These are phyloP conservation scores for Hyphopichia burtonii DNA, from an alignment of 1,139 yeast genomes.

Conservation along the genomic window DNA sequence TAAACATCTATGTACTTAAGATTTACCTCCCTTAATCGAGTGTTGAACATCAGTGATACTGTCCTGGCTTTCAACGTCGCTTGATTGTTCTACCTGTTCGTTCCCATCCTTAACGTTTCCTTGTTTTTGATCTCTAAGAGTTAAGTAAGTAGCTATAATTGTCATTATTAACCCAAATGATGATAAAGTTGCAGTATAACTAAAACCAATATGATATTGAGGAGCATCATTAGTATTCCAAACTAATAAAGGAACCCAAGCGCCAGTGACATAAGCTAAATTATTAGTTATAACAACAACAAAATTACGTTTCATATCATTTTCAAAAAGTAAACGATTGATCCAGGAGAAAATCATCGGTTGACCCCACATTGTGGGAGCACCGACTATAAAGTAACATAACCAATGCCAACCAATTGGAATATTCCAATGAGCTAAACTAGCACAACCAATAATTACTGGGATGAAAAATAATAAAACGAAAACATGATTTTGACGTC, in stretches of 20 bases:
- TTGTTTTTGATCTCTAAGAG: slow-evolving; percentile 25
- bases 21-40: too few relatives aligned
- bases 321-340: slow-evolving; percentile 42
- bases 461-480: slow-evolving; percentile 35
- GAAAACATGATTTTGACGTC: slow-evolving; percentile 36
- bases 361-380: slow-evolving; percentile 45
- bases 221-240: slow-evolving; percentile 55
- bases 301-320: slow-evolving; percentile 52
- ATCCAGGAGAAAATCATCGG: slow-evolving; percentile 57
- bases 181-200: slow-evolving; percentile 46
- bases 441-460: slow-evolving; percentile 40
- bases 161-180: slow-evolving; percentile 42
- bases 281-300: slow-evolving; percentile 51
- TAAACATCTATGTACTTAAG: too few relatives aligned
- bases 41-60: too few relatives aligned
- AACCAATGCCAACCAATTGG: slow-evolving; percentile 50
- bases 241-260: slow-evolving; percentile 47
- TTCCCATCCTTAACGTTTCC: neutral
- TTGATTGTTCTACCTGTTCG: neutral
- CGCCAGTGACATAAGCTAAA: slow-evolving; percentile 51
- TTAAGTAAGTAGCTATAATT: slow-evolving; percentile 25
- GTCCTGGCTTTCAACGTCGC: neutral
- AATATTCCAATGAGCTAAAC: slow-evolving; percentile 46
- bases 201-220: slow-evolving; percentile 46
- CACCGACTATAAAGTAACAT: slow-evolving; percentile 45